Evolutionary conservation across 345 rosid genomes (phyloP).

Genomic region (Moricandia moricandioides): DNA sequence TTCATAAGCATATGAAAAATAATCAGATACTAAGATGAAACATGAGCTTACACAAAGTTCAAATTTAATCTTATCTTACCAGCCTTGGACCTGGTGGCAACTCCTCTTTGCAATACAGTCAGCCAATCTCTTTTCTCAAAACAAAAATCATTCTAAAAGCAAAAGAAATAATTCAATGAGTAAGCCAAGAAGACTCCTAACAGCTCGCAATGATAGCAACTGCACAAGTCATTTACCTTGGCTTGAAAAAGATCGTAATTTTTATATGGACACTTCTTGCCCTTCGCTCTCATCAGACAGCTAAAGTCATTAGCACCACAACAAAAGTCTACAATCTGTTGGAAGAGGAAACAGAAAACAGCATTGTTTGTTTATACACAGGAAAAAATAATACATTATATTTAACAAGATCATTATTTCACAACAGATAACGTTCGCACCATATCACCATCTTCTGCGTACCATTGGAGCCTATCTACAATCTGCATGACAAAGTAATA

Average conservation of each 20-base stretch:
- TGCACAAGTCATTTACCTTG: conserved; percentile 51
- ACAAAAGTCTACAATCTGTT: conserved; percentile 90
- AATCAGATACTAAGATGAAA: conserved; percentile 7
- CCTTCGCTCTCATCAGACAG: conserved; percentile 62
- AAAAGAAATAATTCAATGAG: conserved; percentile 10
- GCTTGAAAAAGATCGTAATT: conserved; percentile 72
- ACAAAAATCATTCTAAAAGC: conserved; percentile 59
- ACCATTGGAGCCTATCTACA: conserved; percentile 79
- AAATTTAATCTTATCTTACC: conserved; percentile 48
- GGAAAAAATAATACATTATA: background rate
- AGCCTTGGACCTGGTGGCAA: conserved; percentile 65
- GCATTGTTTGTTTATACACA: conserved; percentile 14
- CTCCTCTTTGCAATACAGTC: conserved; percentile 58
- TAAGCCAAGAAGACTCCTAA: conserved; percentile 6
- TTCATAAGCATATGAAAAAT: conserved; percentile 16
- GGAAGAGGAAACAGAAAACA: conserved; percentile 23
- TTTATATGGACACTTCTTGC: conserved; percentile 77
- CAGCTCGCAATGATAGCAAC: conserved; percentile 7
- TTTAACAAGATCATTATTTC: background rate
- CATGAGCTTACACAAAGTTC: conserved; percentile 8
- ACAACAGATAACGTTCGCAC: conserved; percentile 37
- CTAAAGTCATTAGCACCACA: conserved; percentile 98
- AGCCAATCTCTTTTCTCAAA: conserved; percentile 88
- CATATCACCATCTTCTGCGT: conserved; percentile 78
- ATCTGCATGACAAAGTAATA: conserved; percentile 52